A percentile compares a stretch with the other conserved stretches of the same genome.
phyloP scores from a whole-genome alignment of 2,329 filamentous ascomycete genomes.

The Fusarium sp. region DNA sequence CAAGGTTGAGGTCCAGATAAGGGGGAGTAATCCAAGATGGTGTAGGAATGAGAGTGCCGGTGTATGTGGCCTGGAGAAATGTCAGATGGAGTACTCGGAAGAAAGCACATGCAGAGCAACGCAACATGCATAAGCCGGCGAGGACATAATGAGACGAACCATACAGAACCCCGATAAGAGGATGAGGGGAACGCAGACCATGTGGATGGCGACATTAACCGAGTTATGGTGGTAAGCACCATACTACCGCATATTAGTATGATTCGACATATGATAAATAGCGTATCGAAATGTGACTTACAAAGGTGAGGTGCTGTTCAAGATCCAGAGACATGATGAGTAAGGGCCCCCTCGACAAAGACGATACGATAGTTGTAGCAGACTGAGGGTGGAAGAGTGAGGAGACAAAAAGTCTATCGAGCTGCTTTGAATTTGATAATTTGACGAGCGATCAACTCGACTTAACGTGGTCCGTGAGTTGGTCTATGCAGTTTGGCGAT shows the following conservation, averaged over 20 bases:
- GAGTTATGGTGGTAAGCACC: constrained; percentile 84
- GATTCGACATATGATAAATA: not conserved
- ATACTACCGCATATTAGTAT: constrained; percentile 65
- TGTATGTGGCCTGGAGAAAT: constrained; percentile 65
- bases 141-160: constrained; percentile 59
- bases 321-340: constrained; percentile 74
- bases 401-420: constrained; percentile 19
- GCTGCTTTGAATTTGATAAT: constrained; percentile 13
- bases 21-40: constrained; percentile 75
- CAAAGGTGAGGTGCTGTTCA: constrained; percentile 84
- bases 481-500: constrained; percentile 9
- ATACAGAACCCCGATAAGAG: constrained; percentile 76
- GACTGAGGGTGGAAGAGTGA: constrained; percentile 1
- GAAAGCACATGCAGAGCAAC: not conserved
- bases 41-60: constrained; percentile 69
- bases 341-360: constrained; percentile 13
- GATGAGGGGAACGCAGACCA: constrained; percentile 81
- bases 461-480: constrained; percentile 19
- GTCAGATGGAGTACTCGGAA: constrained; percentile 3
- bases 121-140: not conserved
- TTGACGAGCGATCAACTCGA: constrained; percentile 6
- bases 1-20: constrained; percentile 72
- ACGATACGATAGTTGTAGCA: constrained; percentile 4
- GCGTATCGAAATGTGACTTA: constrained; percentile 55
- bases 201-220: constrained; percentile 82